Evolutionary conservation across 345 rosid genomes (phyloP).

Genomic region (Populus euphratica): DNA sequence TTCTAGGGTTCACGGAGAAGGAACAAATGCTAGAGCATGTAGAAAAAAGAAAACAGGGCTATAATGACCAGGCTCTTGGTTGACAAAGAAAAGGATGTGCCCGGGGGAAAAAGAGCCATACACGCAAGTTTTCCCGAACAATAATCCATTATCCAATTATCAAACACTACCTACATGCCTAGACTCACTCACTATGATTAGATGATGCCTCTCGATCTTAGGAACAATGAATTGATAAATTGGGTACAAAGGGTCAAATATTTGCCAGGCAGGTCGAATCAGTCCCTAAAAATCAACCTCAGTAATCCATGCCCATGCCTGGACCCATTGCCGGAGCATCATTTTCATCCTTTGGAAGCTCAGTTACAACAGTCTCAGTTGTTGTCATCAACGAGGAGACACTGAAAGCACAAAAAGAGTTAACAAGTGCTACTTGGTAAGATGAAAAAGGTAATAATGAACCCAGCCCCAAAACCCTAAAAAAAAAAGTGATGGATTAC

Average conservation of each 20-base stretch:
- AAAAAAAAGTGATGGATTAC: slow-evolving; percentile 25
- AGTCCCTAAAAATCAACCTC: slow-evolving; percentile 6
- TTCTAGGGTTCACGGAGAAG: too few species aligned
- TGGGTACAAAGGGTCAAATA: not conserved
- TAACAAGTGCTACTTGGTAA: not conserved
- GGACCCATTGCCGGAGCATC: slow-evolving; percentile 55
- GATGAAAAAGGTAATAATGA: not conserved
- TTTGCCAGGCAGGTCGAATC: not conserved
- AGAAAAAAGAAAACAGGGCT: not conserved
- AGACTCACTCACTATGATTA: slow-evolving; percentile 1
- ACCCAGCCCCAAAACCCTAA: not conserved
- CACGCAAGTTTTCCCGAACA: not conserved
- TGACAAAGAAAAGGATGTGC: not conserved
- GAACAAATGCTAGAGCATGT: not conserved
- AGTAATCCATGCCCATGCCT: slow-evolving; percentile 94
- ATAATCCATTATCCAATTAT: not conserved
- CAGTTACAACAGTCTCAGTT: slow-evolving; percentile 80
- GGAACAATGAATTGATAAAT: not conserved
- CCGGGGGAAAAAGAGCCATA: not conserved
- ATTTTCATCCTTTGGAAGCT: slow-evolving; percentile 78
- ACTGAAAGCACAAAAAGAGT: slow-evolving; percentile 33
- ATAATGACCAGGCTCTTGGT: not conserved
- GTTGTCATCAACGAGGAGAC: slow-evolving; percentile 92
- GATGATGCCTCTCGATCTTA: not conserved
- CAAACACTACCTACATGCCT: slow-evolving; percentile 9